A percentile compares a stretch with the other conserved stretches of the same genome.
phyloP scores from a whole-genome alignment of 192 early-diverging fungal genomes.

The Pilobolus umbonatus region DNA sequence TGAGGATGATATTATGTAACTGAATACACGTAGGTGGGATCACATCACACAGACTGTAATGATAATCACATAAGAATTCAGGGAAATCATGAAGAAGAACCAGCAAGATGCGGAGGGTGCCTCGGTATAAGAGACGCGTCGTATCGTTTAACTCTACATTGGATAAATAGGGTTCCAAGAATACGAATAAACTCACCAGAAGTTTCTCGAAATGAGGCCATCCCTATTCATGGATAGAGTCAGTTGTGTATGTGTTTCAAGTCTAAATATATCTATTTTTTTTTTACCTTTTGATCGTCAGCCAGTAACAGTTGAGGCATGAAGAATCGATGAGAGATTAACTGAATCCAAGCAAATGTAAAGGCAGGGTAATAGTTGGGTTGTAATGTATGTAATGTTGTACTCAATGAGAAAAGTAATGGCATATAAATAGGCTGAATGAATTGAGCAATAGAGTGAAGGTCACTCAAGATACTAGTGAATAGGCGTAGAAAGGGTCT shows the following conservation, averaged over 20 bases:
- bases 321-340: slow-evolving; percentile 88
- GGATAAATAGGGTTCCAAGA: slow-evolving; percentile 79
- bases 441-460: slow-evolving; percentile 58
- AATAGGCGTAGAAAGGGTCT: slow-evolving; percentile 86
- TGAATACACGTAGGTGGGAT: slow-evolving; percentile 91
- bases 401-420: slow-evolving; percentile 66
- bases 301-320: slow-evolving; percentile 80
- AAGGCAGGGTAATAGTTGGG: slow-evolving; percentile 87
- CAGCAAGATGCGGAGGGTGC: slow-evolving; percentile 82
- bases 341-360: slow-evolving; percentile 87
- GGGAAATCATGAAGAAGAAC: slow-evolving; percentile 95
- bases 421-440: slow-evolving; percentile 68
- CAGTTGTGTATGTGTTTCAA: background rate
- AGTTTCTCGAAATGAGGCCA: slow-evolving; percentile 88
- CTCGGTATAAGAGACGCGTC: slow-evolving; percentile 79
- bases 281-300: slow-evolving; percentile 57
- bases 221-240: slow-evolving; percentile 38
- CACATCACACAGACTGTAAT: slow-evolving; percentile 87
- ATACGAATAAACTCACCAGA: slow-evolving; percentile 78
- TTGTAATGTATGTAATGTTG: slow-evolving; percentile 78
- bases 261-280: background rate
- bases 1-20: slow-evolving; percentile 90
- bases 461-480: slow-evolving; percentile 75
- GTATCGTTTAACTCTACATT: slow-evolving; percentile 66
- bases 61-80: slow-evolving; percentile 91